A percentile compares a stretch with the other conserved stretches of the same genome.
These are phyloP conservation scores for Inosperma sp. DNA, from an alignment of 768 basidiomycete genomes.

Conservation along the genomic window DNA sequence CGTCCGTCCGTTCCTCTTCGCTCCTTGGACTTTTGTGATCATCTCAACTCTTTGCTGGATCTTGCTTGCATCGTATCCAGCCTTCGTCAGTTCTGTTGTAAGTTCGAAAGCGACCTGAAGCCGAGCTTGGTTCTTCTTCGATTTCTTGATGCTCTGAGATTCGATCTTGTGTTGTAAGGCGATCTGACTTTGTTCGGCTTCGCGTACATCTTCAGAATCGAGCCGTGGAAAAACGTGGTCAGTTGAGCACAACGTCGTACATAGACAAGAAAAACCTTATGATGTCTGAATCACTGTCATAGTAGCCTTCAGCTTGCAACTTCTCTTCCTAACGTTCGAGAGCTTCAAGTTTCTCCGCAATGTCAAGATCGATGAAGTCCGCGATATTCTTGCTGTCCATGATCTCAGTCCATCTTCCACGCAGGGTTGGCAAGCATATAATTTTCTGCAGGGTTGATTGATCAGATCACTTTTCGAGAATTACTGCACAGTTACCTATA, in stretches of 20 bases:
- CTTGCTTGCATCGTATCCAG: conserved; percentile 82
- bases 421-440: no score
- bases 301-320: conserved; percentile 90
- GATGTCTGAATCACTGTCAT: conserved; percentile 83
- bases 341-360: conserved; percentile 93
- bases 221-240: conserved; percentile 33
- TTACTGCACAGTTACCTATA: no score
- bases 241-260: no score
- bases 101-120: conserved; percentile 80
- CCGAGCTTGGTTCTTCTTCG: conserved; percentile 77
- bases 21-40: conserved; percentile 68
- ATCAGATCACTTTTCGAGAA: no score
- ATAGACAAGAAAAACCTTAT: no score
- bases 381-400: no score
- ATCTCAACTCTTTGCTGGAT: conserved; percentile 86
- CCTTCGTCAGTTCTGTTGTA: conserved; percentile 74
- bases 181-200: conserved; percentile 56
- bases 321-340: conserved; percentile 95
- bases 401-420: no score
- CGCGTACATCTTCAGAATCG: conserved; percentile 74
- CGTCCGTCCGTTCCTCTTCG: conserved; percentile 64
- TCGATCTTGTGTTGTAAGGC: conserved; percentile 63
- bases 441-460: no score
- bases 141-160: conserved; percentile 78
- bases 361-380: conserved; percentile 97